Evolutionary conservation across 768 basidiomycete species (phyloP), one percentile per base, ranked within the genome.

Genomic region (Agaricus sinodeliciosus): DNA sequence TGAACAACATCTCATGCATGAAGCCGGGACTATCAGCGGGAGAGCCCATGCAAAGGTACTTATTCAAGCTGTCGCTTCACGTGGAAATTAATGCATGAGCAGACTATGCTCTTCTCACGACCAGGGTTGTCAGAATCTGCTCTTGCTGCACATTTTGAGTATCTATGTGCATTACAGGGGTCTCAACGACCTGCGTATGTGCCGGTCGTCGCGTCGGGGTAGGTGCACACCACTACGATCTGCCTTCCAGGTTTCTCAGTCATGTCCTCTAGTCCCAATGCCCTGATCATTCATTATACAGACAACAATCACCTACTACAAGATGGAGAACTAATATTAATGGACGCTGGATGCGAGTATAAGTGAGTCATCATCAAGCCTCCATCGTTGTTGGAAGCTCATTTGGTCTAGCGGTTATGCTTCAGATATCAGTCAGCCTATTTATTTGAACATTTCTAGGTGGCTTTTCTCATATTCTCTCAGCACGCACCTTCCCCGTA

Each of bases 201-300:
- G 1, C 96, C 96, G 11, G 96, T 99, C 4, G 90, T 97, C 31
- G 95, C 92, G 4, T 94, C 92, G 1, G 96, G 96, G 89, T 90
- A 67, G 56, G 78, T 60, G 7, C 54, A 4, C 28, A 0, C 0
- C 42, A 16, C 4, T 31, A 16, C 13, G n/a, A 16, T 48, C n/a
- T 25, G 40, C 9, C 44, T 28, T 9, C 6, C 2, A 9, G 31
- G 35, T 47, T 43, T 4, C 55, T 49, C 26, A 16, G 13, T 40
- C 16, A 19, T 16, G 4, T 22, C 7, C 44, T 39, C 22, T 54
- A 94, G 92, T 26, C 76, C 87, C 2, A 96, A 97, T 62, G 84
- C 90, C 7, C 75, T 96, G 0, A 85, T 90, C 39, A 93, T 99
- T 56, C 96, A 99, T 62, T 98, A 98, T 64, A 95, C 93, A 0